Evolutionary conservation across 2,329 filamentous ascomycete species (phyloP).

Genomic region (Sclerotiophoma versabilis): DNA sequence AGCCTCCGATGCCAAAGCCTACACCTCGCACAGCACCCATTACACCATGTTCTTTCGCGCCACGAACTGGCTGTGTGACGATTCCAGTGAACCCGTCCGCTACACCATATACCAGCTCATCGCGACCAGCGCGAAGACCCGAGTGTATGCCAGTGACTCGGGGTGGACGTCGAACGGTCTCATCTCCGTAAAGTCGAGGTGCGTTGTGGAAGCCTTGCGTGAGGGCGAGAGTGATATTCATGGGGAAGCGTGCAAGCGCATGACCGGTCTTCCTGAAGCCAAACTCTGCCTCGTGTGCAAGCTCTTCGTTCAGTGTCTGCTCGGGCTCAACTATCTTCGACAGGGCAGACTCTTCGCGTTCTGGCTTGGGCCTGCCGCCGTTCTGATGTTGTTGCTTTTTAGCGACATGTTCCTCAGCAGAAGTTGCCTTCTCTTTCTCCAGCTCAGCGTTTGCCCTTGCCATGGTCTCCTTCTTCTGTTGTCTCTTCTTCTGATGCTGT

Average conservation of each 20-base stretch:
- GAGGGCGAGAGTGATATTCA: conserved; percentile 67
- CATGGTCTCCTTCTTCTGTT: conserved; percentile 33
- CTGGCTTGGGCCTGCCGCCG: conserved; percentile 24
- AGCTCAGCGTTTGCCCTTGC: conserved; percentile 26
- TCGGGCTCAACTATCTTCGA: conserved; percentile 45
- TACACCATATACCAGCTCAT: conserved; percentile 68
- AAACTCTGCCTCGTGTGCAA: conserved; percentile 59
- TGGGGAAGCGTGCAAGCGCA: conserved; percentile 64
- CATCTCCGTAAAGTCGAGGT: conserved; percentile 73
- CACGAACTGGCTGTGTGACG: conserved; percentile 65
- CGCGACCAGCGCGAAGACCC: conserved; percentile 65
- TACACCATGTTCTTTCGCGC: conserved; percentile 63
- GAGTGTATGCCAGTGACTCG: conserved; percentile 71
- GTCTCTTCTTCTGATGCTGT: conserved; percentile 40
- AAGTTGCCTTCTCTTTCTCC: neutral
- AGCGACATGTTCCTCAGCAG: conserved; percentile 23
- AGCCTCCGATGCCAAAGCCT: conserved; percentile 68
- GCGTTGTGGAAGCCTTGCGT: conserved; percentile 76
- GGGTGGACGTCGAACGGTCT: conserved; percentile 69
- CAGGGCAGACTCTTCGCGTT: conserved; percentile 33
- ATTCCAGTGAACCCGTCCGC: conserved; percentile 72
- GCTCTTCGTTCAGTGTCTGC: conserved; percentile 43
- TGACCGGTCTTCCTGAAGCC: conserved; percentile 60
- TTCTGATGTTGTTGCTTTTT: conserved; percentile 15
- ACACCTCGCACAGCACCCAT: conserved; percentile 62